These are phyloP conservation scores for Beauveria medogensis DNA, from an alignment of 2,329 filamentous ascomycete species.

Conservation along the genomic window DNA sequence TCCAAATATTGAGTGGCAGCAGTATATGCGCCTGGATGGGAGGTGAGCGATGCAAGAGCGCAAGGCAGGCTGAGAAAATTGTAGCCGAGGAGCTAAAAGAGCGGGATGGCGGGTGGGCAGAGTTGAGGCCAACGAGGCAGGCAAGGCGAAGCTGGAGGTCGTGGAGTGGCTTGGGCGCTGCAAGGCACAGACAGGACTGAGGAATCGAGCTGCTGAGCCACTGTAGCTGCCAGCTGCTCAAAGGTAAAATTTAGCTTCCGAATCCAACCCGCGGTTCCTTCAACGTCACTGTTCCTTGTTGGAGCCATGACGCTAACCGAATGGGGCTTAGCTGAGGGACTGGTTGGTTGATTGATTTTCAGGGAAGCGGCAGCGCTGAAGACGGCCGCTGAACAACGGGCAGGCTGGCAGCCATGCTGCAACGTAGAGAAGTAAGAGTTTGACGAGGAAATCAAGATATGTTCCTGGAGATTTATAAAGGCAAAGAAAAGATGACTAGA, in stretches of 20 bases:
- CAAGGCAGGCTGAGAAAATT: not conserved
- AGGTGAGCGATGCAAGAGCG: not conserved
- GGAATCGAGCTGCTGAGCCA: no score
- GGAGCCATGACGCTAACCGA: not conserved
- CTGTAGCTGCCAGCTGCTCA: no score
- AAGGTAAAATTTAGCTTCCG: not conserved
- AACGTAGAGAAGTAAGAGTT: no score
- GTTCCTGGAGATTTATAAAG: no score
- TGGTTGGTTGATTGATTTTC: not conserved
- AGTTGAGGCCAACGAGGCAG: conserved; percentile 5
- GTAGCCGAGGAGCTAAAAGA: not conserved
- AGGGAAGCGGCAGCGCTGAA: not conserved
- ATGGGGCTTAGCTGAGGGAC: not conserved
- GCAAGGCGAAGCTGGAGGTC: conserved; percentile 1
- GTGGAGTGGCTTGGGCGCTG: not conserved
- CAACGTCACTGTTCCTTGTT: not conserved
- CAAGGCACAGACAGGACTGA: no score
- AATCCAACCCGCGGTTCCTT: not conserved
- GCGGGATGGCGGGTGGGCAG: not conserved
- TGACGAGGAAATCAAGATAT: no score
- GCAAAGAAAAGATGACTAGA: no score
- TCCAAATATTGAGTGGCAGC: not conserved
- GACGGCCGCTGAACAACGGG: no score
- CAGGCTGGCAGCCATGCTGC: no score
- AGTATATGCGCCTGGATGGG: not conserved